Evolutionary conservation across 1,284 basidiomycete species (phyloP), one percentile per base, ranked within the genome.

Genomic region (Acaromyces ingoldii): DNA sequence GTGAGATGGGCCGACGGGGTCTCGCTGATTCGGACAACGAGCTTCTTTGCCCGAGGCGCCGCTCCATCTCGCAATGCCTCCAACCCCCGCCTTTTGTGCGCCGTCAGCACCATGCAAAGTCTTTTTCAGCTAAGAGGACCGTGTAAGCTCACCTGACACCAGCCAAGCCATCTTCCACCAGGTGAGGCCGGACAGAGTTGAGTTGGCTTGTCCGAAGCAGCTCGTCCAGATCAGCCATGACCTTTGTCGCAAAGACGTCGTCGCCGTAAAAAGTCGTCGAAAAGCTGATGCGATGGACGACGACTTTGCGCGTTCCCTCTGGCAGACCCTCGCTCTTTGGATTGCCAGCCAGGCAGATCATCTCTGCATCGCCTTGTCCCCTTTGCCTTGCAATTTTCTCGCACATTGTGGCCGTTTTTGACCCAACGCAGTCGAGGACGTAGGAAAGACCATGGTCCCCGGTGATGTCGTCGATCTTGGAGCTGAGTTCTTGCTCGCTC

Each of bases 261-360:
- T 62, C 51, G 4, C 55, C 48, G 51, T 70, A 70, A 49, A 68
- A 68, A 1, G 68, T 70, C 1, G 68, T 69, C 10, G 57, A 60
- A 31, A 70, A 70, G 37, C 62, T 65, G 44, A 70, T 64, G 29
- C 50, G 54, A 57, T 68, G 68, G n/a, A 67, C 39, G 15, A 49
- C 44, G 34, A 60, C 50, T 10, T 46, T 36, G 25, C n/a, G 24
- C 51, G 4, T 55, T 47, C 1, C 34, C 34, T 11, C 36, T 52
- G 19, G n/a, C 1, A n/a, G n/a, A n/a, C 40, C 38, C 21, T 45
- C 28, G 9, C 28, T 38, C 37, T 64, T 64, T 0, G 68, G 64
- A 26, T 68, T 64, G 15, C 66, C 68, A 4, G 66, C 66, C 2
- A 70, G 57, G 34, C 64, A 62, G 44, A 69, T 54, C 5, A 70